Evolutionary conservation across 2,329 filamentous ascomycete genomes (phyloP), one percentile per base, ranked within the genome.

Genomic region (Blastomyces silverae): DNA sequence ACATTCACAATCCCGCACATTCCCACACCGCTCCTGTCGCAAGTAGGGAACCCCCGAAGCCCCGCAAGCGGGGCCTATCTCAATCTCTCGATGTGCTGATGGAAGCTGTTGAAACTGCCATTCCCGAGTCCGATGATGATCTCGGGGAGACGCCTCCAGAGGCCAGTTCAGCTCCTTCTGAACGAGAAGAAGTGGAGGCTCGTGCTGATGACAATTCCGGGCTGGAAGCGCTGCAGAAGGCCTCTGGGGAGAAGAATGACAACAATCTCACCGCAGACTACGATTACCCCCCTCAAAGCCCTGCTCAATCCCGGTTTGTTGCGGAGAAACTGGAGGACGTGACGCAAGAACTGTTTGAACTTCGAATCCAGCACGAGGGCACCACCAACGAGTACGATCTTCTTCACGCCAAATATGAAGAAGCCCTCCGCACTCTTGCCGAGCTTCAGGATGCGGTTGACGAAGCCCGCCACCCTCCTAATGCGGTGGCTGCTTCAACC

Each of bases 301-400:
- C 90, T 17, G 89, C 90, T 0, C 92, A 97, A 75, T 88, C 87
- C 56, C 89, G 88, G 68, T 92, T 92, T 71, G 90, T 97, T 63
- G 89, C 90, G 7, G 93, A 97, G 74, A 97, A 97, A 79, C 85
- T 97, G 17, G 93, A 97, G 72, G 88, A 83, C 50, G 89, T 97
- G 52, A 94, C 89, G 0, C 91, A 96, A 74, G 94, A 99, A 77
- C 87, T 99, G 1, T 85, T 96, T 65, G 91, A 94, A 71, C 84
- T 99, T 62, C 89, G 90, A 20, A 88, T 95, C 52, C 92, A 97
- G 76, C 94, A 99, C 71, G 93, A 97, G 75, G 82, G 84, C 10
- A 93, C 91, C 0, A 74, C 96, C 22, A 87, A 84, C 68, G 91
- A 97, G 65, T 93, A 88, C 71, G 90, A 95, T 68, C 79, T 87